Evolutionary conservation across 2,329 filamentous ascomycete genomes (phyloP).

Genomic region (Pseudogymnoascus sp.): DNA sequence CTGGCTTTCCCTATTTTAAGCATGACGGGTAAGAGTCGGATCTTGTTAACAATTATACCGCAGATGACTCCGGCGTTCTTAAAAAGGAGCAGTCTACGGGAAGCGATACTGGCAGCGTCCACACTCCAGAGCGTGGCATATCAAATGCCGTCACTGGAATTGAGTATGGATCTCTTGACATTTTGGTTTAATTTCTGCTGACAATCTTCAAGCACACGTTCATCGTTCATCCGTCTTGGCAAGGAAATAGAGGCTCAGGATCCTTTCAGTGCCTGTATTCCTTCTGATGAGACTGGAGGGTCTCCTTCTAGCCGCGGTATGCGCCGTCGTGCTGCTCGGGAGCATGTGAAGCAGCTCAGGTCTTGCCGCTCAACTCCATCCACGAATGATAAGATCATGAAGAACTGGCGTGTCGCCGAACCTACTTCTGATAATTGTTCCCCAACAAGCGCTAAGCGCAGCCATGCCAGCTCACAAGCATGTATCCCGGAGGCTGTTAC

Average conservation of each 20-base stretch:
- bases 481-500: background rate
- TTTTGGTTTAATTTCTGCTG: background rate
- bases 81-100: background rate
- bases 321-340: background rate
- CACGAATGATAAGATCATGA: background rate
- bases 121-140: background rate
- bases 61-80: background rate
- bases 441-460: background rate
- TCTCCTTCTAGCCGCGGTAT: background rate
- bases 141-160: background rate
- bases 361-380: background rate
- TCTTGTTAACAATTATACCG: background rate
- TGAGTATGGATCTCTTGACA: background rate
- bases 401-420: background rate
- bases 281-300: background rate
- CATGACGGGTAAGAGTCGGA: background rate
- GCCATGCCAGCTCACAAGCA: background rate
- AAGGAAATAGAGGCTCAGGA: background rate
- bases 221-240: background rate
- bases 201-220: background rate
- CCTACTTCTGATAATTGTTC: background rate
- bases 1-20: background rate
- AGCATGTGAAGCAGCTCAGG: background rate
- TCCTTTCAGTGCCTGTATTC: background rate
- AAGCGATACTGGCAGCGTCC: background rate